Evolutionary conservation across 2,329 filamentous ascomycete species (phyloP), one percentile per base, ranked within the genome.

Genomic region (Hortaea werneckii): DNA sequence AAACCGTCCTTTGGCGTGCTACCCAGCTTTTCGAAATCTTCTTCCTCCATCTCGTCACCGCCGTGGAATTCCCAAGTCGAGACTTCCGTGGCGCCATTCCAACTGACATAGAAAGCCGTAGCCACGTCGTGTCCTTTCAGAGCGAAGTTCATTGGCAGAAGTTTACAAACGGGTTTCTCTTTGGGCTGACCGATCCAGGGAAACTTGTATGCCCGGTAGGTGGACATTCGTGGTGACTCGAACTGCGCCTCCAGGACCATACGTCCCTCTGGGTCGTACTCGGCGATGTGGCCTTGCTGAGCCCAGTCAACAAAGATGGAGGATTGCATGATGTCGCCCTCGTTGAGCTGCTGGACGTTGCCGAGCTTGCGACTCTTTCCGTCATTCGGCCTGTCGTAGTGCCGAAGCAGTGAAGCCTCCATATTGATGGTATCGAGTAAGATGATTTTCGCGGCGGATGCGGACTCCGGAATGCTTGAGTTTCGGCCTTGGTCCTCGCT

Each of bases 1-100:
- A 75, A 75, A 20, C 68, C 66, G 4, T 55, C 61, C 40, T 67
- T 67, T 37, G 58, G 53, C 1, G 59, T 59, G 46, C 67, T 65
- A 10, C 67, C 69, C 2, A 71, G 57, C 29, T 63, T 60, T 26
- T 57, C 51, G 37, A 59, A 68, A 1, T 63, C 63, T 8, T 65
- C 66, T 9, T n/a, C 32, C 8, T n/a, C 9, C n/a, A 9, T 35
- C 32, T 35, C 32, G 37, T 39, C 20, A 13, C 7, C 13, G 13
- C 37, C 32, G 13, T 44, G 29, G 8, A 44, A 39, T 11, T 37
- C 34, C 42, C 42, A 44, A 26, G 13, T 11, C 13, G 6, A 10
- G 10, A 38, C 42, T 35, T 44, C 42, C 34, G 42, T 44, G 5
- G 42, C 42, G 12, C 42, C 42, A 20, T 44, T 44, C 42, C 42